A percentile compares a stretch with the other conserved stretches of the same genome.
phyloP scores from a whole-genome alignment of 2,329 filamentous ascomycete species.

The Apiospora malaysiana region DNA sequence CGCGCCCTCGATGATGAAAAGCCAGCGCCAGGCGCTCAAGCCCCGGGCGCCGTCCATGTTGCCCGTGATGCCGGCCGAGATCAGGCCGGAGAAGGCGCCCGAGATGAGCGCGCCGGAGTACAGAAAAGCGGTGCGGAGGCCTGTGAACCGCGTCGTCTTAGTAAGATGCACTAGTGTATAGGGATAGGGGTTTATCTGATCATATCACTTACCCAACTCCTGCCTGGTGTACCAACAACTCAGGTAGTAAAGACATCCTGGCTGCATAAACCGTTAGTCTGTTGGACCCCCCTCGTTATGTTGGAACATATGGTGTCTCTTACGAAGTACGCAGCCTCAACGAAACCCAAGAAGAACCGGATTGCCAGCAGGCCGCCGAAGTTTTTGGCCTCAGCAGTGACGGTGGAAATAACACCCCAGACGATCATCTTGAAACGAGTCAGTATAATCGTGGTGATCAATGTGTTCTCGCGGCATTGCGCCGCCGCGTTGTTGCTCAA shows the following conservation, averaged over 20 bases:
- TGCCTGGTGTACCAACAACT: slow-evolving; percentile 72
- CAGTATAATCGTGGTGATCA: not conserved
- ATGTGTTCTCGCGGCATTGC: too few relatives aligned
- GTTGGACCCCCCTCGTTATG: not conserved
- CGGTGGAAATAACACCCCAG: slow-evolving; percentile 54
- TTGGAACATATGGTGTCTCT: slow-evolving; percentile 26
- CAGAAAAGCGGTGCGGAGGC: slow-evolving; percentile 67
- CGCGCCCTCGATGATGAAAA: slow-evolving; percentile 74
- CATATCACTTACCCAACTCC: slow-evolving; percentile 52
- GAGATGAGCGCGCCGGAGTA: slow-evolving; percentile 74
- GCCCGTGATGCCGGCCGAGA: slow-evolving; percentile 68
- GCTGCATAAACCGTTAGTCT: slow-evolving; percentile 37
- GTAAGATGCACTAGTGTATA: not conserved
- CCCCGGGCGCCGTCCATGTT: slow-evolving; percentile 66
- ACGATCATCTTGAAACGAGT: slow-evolving; percentile 47
- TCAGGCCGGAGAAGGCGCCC: slow-evolving; percentile 73
- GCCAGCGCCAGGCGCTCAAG: slow-evolving; percentile 38
- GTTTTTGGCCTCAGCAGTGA: slow-evolving; percentile 44
- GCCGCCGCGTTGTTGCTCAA: too few relatives aligned
- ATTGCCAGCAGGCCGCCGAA: slow-evolving; percentile 46
- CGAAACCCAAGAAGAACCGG: slow-evolving; percentile 50
- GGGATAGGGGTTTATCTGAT: not conserved
- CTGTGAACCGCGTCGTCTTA: slow-evolving; percentile 32
- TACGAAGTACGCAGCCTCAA: slow-evolving; percentile 53
- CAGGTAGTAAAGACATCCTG: slow-evolving; percentile 68